These are phyloP conservation scores for Groenewaldozyma sp. DNA, from an alignment of 1,139 yeast species.

Conservation along the genomic window DNA sequence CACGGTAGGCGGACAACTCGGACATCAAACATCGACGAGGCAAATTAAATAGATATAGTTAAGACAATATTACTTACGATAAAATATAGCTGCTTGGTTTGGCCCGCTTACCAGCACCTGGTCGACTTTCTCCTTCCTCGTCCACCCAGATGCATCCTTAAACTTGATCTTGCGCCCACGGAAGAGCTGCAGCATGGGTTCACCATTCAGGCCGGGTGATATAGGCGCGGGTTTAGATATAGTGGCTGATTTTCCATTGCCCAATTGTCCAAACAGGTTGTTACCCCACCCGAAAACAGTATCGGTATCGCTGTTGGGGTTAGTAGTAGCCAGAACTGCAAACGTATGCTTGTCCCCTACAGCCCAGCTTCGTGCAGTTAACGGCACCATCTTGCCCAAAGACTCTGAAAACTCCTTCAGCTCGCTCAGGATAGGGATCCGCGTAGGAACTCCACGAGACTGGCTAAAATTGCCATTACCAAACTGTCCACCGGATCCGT, in stretches of 20 bases:
- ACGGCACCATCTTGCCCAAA: constrained; percentile 30
- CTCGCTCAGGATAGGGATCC: constrained; percentile 38
- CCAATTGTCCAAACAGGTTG: constrained; percentile 74
- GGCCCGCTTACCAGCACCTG: constrained; percentile 60
- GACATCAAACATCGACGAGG: too few species aligned
- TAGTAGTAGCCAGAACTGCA: constrained; percentile 39
- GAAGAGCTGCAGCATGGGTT: constrained; percentile 9
- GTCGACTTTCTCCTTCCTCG: constrained; percentile 28
- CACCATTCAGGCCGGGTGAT: constrained; percentile 31
- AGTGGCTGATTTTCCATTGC: constrained; percentile 65
- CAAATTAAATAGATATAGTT: background rate
- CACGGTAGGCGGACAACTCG: too few species aligned
- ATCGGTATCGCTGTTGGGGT: constrained; percentile 14
- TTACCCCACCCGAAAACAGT: constrained; percentile 80
- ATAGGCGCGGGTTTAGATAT: constrained; percentile 51
- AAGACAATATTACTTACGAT: constrained; percentile 8
- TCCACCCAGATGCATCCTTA: constrained; percentile 17
- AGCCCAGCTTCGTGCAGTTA: constrained; percentile 44
- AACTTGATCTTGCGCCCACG: constrained; percentile 14
- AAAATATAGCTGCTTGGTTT: constrained; percentile 54
- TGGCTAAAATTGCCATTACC: constrained; percentile 74
- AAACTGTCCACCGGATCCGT: constrained; percentile 79
- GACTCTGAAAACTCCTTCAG: constrained; percentile 37
- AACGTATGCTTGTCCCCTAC: constrained; percentile 61
- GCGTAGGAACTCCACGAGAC: constrained; percentile 58